Evolutionary conservation across 2,329 filamentous ascomycete species (phyloP).

Genomic region (Neocucurbitaria cava): DNA sequence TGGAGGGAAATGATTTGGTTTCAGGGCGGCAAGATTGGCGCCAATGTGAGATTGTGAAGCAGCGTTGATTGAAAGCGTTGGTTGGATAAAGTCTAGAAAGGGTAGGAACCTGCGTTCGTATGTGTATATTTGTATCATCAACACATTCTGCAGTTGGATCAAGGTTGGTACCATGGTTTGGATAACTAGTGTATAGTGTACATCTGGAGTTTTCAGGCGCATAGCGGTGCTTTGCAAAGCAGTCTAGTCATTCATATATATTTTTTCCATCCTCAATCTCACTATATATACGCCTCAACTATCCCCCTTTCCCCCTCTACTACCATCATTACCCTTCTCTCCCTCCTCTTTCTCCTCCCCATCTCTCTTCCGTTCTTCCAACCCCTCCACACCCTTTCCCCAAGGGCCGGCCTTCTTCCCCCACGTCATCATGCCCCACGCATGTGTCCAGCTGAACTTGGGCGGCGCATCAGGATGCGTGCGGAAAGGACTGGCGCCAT

Average conservation of each 20-base stretch:
- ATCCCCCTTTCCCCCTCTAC: not conserved
- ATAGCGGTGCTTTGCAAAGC: not conserved
- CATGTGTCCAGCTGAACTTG: slow-evolving; percentile 60
- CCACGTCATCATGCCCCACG: slow-evolving; percentile 62
- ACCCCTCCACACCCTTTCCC: slow-evolving; percentile 58
- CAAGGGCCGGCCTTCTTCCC: slow-evolving; percentile 61
- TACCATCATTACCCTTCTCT: not conserved
- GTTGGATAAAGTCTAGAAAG: not conserved
- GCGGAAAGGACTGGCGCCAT: slow-evolving; percentile 56
- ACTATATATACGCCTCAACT: not conserved
- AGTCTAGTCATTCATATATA: not conserved
- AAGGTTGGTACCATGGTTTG: not conserved
- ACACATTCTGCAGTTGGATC: not conserved
- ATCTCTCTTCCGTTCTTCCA: slow-evolving; percentile 49
- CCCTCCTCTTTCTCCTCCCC: slow-evolving; percentile 24
- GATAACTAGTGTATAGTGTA: too few species aligned
- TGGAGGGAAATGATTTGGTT: slow-evolving; percentile 72
- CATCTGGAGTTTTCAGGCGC: not conserved
- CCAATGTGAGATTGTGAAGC: slow-evolving; percentile 52
- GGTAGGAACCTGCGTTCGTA: not conserved
- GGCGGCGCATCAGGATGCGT: slow-evolving; percentile 55
- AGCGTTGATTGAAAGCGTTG: too few species aligned
- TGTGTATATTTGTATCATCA: not conserved
- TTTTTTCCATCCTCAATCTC: not conserved
- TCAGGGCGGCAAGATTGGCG: slow-evolving; percentile 55